phyloP scores from a whole-genome alignment of 192 early-diverging fungal species.

The Coemansia sp. region DNA sequence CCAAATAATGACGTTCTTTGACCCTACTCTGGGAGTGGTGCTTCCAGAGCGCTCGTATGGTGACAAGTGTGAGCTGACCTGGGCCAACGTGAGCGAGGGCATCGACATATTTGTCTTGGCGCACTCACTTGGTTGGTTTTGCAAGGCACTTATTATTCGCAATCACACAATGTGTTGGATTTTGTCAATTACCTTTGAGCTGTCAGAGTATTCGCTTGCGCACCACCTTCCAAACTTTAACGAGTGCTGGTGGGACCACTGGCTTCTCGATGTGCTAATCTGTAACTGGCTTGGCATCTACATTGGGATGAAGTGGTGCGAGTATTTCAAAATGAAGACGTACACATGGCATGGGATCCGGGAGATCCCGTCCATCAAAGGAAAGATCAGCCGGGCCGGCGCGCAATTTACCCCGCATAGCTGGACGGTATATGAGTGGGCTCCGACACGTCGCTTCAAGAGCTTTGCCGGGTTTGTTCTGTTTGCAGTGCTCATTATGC shows the following conservation, averaged over 20 bases:
- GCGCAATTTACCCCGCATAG: conserved; percentile 93
- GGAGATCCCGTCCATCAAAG: conserved; percentile 79
- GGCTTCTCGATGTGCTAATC: conserved; percentile 88
- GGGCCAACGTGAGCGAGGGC: conserved; percentile 73
- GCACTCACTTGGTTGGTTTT: conserved; percentile 92
- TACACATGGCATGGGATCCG: conserved; percentile 93
- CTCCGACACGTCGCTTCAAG: conserved; percentile 81
- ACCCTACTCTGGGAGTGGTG: conserved; percentile 73
- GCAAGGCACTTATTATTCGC: conserved; percentile 87
- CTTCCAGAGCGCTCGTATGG: conserved; percentile 94
- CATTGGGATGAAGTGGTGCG: conserved; percentile 95
- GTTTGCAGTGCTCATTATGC: conserved; percentile 57
- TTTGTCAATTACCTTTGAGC: conserved; percentile 89
- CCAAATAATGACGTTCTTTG: conserved; percentile 74
- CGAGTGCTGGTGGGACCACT: conserved; percentile 99
- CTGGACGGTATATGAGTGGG: conserved; percentile 95
- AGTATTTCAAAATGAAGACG: conserved; percentile 94
- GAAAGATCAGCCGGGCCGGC: conserved; percentile 83
- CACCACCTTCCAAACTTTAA: conserved; percentile 97
- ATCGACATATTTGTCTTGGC: conserved; percentile 93
- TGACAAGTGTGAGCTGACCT: conserved; percentile 81
- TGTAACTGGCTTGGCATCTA: conserved; percentile 96
- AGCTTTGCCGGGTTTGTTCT: conserved; percentile 82
- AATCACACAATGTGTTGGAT: conserved; percentile 98
- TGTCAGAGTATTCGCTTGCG: conserved; percentile 91